A percentile compares a stretch with the other conserved stretches of the same genome.
phyloP scores from a whole-genome alignment of 2,329 filamentous ascomycete species.

The Podosphaera fusca region DNA sequence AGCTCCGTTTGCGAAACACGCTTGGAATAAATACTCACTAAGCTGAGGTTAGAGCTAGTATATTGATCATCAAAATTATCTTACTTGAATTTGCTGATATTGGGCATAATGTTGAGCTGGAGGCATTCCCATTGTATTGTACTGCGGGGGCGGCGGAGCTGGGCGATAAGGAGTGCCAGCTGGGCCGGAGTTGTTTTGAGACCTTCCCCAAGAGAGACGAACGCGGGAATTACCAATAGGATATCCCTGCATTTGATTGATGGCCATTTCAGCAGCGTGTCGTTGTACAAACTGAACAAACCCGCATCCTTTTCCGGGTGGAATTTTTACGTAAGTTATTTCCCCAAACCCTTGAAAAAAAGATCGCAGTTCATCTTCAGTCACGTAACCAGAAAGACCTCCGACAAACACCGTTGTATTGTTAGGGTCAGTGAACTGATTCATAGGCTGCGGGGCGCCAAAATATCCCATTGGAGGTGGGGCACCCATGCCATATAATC shows the following conservation, averaged over 20 bases:
- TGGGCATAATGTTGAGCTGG: constrained; percentile 16
- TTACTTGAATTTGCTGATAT: constrained; percentile 17
- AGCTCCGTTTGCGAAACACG: constrained; percentile 17
- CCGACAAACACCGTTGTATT: constrained; percentile 98
- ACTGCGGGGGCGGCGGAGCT: constrained; percentile 59
- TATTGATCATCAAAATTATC: background rate
- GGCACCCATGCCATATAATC: constrained; percentile 45
- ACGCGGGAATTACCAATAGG: constrained; percentile 97
- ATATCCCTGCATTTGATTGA: constrained; percentile 99
- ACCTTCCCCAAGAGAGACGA: constrained; percentile 89
- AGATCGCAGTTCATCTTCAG: constrained; percentile 95
- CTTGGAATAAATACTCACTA: constrained; percentile 16
- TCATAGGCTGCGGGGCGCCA: constrained; percentile 64
- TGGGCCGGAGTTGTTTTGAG: constrained; percentile 93
- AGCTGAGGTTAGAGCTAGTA: constrained; percentile 4
- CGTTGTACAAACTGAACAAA: constrained; percentile 99
- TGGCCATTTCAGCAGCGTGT: constrained; percentile 97
- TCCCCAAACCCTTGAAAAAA: constrained; percentile 99
- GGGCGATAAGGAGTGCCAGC: constrained; percentile 94
- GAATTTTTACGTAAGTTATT: constrained; percentile 99
- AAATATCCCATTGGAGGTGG: constrained; percentile 42
- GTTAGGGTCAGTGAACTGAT: constrained; percentile 98
- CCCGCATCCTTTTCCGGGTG: constrained; percentile 93
- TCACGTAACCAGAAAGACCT: constrained; percentile 90
- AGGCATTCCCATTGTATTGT: constrained; percentile 33